Conservation (phyloP, 140 eudicot species). For the Bidens hawaiensis region DNA sequence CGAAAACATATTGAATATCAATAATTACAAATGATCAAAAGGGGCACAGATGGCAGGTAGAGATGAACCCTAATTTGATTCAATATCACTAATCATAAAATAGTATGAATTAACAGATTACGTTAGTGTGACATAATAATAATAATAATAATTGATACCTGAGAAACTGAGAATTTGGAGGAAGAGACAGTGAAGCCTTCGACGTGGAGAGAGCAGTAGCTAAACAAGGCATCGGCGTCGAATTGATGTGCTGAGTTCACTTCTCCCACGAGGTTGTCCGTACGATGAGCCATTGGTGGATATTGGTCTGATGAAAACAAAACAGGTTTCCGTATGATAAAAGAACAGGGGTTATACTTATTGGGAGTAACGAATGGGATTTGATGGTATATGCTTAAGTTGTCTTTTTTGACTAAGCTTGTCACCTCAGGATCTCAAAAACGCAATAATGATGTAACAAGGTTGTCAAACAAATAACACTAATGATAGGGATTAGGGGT, state of each 20-base stretch:
- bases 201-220: slow-evolving; percentile 60
- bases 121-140: not conserved
- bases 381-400: slow-evolving; percentile 15
- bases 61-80: too few relatives aligned
- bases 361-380: slow-evolving; percentile 14
- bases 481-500: too few relatives aligned
- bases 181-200: slow-evolving; percentile 60
- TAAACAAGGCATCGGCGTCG: slow-evolving; percentile 48
- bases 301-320: not conserved
- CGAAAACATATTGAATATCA: too few relatives aligned
- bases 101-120: slow-evolving; percentile 1
- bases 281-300: slow-evolving; percentile 43
- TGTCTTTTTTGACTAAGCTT: not conserved
- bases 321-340: not conserved
- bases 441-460: too few relatives aligned
- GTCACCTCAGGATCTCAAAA: too few relatives aligned
- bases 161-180: slow-evolving; percentile 49
- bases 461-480: too few relatives aligned
- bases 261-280: slow-evolving; percentile 48
- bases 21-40: too few relatives aligned
- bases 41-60: too few relatives aligned
- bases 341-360: not conserved
- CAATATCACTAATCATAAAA: too few relatives aligned
- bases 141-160: slow-evolving; percentile 47
- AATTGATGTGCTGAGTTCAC: slow-evolving; percentile 44